Evolutionary conservation across 257 asterid genomes (phyloP).

Genomic region (Forsythia suspensa): DNA sequence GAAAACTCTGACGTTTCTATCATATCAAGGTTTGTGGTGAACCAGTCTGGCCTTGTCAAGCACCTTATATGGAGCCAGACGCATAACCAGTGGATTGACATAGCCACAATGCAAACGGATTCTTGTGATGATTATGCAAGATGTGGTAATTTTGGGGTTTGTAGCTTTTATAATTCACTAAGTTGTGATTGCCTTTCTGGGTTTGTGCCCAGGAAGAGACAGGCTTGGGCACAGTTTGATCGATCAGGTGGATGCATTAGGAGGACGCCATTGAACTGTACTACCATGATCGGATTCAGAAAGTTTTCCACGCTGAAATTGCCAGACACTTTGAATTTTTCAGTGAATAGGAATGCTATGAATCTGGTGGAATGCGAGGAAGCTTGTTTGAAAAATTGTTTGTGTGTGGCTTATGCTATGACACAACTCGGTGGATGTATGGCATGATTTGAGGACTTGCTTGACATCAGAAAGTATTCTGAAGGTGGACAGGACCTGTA

Average conservation of each 20-base stretch:
- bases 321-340: slow-evolving; percentile 29
- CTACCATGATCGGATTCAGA: slow-evolving; percentile 25
- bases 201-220: slow-evolving; percentile 30
- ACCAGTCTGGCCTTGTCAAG: slow-evolving; percentile 24
- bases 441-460: slow-evolving; percentile 38
- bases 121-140: slow-evolving; percentile 34
- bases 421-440: slow-evolving; percentile 26
- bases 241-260: slow-evolving; percentile 42
- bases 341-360: slow-evolving; percentile 15
- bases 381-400: slow-evolving; percentile 36
- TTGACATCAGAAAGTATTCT: slow-evolving; percentile 29
- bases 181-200: slow-evolving; percentile 34
- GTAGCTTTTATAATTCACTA: slow-evolving; percentile 17
- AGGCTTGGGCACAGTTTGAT: slow-evolving; percentile 36
- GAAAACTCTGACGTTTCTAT: slow-evolving; percentile 25
- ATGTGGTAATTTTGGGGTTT: slow-evolving; percentile 40
- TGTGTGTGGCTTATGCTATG: slow-evolving; percentile 42
- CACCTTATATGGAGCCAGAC: slow-evolving; percentile 33
- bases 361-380: slow-evolving; percentile 20
- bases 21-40: slow-evolving; percentile 32
- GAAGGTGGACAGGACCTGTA: slow-evolving; percentile 42
- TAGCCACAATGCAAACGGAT: slow-evolving; percentile 26
- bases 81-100: slow-evolving; percentile 26
- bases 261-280: slow-evolving; percentile 26
- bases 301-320: slow-evolving; percentile 31